Percentiles rank a stretch among this genome's conserved stretches.
Evolutionary conservation across 495 filamentous ascomycete genomes (phyloP).

Genomic region (Chaetomium cochliodes): DNA sequence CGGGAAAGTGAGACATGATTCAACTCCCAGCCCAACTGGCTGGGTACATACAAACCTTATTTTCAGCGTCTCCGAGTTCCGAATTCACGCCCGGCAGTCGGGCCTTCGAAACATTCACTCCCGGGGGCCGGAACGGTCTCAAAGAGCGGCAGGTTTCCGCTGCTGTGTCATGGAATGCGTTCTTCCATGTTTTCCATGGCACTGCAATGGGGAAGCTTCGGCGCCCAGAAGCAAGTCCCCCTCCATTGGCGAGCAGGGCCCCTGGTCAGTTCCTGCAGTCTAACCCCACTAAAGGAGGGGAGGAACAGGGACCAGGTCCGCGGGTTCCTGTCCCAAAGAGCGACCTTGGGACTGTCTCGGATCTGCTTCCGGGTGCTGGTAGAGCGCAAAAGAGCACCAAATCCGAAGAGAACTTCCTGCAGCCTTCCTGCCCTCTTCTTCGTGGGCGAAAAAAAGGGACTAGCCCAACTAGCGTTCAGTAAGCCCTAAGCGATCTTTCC

Average conservation of each 20-base stretch:
- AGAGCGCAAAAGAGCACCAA: neutral
- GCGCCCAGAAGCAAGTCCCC: neutral
- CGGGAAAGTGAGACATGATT: neutral
- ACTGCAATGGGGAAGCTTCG: neutral
- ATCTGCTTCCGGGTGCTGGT: slow-evolving; percentile 11
- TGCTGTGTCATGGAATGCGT: slow-evolving; percentile 13
- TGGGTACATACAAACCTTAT: neutral
- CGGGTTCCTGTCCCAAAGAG: slow-evolving; percentile 11
- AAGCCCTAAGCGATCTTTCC: slow-evolving; percentile 12
- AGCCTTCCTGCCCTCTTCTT: neutral
- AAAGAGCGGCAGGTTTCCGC: neutral
- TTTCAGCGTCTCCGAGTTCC: neutral
- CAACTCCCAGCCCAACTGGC: neutral
- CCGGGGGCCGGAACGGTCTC: neutral
- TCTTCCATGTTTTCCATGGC: neutral
- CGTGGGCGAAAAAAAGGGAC: neutral
- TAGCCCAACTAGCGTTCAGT: neutral
- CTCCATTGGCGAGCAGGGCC: neutral
- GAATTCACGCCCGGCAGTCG: slow-evolving; percentile 1
- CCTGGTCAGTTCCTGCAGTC: neutral
- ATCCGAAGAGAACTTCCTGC: slow-evolving; percentile 4
- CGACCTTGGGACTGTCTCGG: slow-evolving; percentile 21
- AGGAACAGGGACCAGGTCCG: slow-evolving; percentile 19
- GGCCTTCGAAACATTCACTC: neutral
- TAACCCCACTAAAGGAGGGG: slow-evolving; percentile 7